Base-by-base conservation (phyloP, 495 filamentous ascomycete species). In the Podospora australis region DNA sequence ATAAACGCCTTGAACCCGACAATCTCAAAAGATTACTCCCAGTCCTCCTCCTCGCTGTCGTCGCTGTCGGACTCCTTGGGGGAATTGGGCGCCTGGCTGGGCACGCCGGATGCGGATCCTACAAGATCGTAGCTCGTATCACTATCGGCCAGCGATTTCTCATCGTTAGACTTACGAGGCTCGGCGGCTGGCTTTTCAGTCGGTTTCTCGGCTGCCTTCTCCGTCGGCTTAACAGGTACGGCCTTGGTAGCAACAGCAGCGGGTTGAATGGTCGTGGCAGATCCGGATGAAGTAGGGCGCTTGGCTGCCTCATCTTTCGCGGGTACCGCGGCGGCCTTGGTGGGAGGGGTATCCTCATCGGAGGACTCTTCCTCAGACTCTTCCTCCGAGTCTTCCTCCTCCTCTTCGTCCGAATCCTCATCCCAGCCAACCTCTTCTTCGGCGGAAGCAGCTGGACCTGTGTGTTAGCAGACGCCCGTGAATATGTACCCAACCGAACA, bases 51-150 rank as follows among this genome's bases (percentile, higher is more conserved):
- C 28, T 66, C 62, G 41, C 59, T 63, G 23, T 59, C 54, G 7
- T 78, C 32, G 9, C 32, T 36, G 32, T 36, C 74, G 22, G 74
- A 51, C 32, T 72, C 69, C 65, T 83, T 86, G 23, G 90, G 90
- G 60, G 86, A 91, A 56, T 58, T 74, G 17, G 72, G 69, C 22
- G 87, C 81, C 43, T 83, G 82, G 63, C 87, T 96, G 9, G 85
- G 81, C 6, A 84, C 80, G 14, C 89, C 89, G 56, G 88, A 94
- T 16, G 66, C 54, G 36, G 76, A 75, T n/a, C 77, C 75, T 32
- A 96, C 87, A 26, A 96, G 73, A 63, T 96, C 90, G 58, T 96
- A 96, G 70, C 88, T 94, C 14, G 86, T 86, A 57, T 96, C 90
- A 64, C 88, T 95, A 60, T 86, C 90, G 16, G 88, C 78, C 53